A percentile compares a stretch with the other conserved stretches of the same genome.
phyloP scores from a whole-genome alignment of 106 monocot species.

The Dendrobium catenatum region DNA sequence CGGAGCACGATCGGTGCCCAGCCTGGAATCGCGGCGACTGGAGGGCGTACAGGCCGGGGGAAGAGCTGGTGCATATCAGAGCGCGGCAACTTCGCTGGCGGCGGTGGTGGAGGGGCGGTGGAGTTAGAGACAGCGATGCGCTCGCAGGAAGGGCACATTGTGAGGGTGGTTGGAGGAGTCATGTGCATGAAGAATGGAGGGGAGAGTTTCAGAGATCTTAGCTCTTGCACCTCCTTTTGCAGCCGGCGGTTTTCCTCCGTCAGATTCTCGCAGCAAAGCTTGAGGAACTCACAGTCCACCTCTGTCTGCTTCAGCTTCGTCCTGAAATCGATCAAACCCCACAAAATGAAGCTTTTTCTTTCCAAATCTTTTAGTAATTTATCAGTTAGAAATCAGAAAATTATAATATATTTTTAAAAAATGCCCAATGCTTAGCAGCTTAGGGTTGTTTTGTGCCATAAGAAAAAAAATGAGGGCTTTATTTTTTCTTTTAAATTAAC shows the following conservation, averaged over 20 bases:
- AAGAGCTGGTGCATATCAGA: background rate
- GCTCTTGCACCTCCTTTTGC: conserved; percentile 92
- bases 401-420: no score
- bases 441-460: no score
- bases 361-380: background rate
- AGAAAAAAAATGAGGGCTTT: no score
- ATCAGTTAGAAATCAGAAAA: no score
- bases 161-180: conserved; percentile 92
- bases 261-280: conserved; percentile 86
- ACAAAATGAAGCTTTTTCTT: background rate
- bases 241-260: conserved; percentile 85
- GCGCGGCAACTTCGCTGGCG: background rate
- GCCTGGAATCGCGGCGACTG: background rate
- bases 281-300: conserved; percentile 87
- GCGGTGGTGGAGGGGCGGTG: background rate
- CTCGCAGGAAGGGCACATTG: conserved; percentile 98
- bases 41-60: background rate
- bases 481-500: no score
- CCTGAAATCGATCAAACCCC: conserved; percentile 24
- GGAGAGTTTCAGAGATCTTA: conserved; percentile 73
- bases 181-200: conserved; percentile 86
- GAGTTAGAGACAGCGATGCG: conserved; percentile 29
- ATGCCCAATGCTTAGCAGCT: no score
- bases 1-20: conserved; percentile 24
- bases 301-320: conserved; percentile 98